These are phyloP conservation scores for Exophiala dermatitidis DNA, from an alignment of 2,329 filamentous ascomycete species.

Conservation along the genomic window DNA sequence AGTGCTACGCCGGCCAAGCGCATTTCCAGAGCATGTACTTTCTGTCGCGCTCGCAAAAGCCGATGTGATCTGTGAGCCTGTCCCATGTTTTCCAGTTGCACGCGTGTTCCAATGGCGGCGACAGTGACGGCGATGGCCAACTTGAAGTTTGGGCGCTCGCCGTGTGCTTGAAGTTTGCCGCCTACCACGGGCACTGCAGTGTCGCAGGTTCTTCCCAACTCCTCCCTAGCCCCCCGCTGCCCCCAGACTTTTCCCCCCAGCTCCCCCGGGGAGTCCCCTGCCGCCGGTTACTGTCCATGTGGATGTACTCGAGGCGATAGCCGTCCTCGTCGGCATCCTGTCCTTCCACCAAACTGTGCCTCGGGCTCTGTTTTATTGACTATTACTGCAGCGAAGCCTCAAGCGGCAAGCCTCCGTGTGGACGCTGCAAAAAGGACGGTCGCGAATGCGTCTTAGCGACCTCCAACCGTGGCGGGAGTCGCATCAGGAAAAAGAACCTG, in stretches of 20 bases:
- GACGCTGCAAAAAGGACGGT: slow-evolving; percentile 51
- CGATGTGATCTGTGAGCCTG: slow-evolving; percentile 45
- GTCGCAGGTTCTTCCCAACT: neutral
- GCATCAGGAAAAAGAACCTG: slow-evolving; percentile 48
- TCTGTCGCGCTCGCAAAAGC: slow-evolving; percentile 45
- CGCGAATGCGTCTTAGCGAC: slow-evolving; percentile 54
- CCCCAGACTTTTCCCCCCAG: neutral
- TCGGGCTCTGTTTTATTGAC: slow-evolving; percentile 7
- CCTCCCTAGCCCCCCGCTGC: neutral
- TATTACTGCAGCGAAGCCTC: slow-evolving; percentile 38
- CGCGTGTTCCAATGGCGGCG: neutral
- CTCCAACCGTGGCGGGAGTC: slow-evolving; percentile 53
- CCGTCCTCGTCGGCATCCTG: slow-evolving; percentile 11
- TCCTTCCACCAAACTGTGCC: neutral
- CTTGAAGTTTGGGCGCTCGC: neutral
- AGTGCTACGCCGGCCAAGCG: slow-evolving; percentile 34
- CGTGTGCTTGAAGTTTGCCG: slow-evolving; percentile 4
- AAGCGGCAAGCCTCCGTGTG: slow-evolving; percentile 46
- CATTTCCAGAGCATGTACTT: slow-evolving; percentile 43
- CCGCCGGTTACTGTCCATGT: slow-evolving; percentile 6
- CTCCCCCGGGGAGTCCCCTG: neutral
- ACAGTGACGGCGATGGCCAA: neutral
- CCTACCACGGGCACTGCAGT: neutral
- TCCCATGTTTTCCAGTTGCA: neutral
- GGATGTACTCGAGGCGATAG: slow-evolving; percentile 6